Base-by-base conservation (phyloP, 306 rosid genomes). In the Abrus precatorius region DNA sequence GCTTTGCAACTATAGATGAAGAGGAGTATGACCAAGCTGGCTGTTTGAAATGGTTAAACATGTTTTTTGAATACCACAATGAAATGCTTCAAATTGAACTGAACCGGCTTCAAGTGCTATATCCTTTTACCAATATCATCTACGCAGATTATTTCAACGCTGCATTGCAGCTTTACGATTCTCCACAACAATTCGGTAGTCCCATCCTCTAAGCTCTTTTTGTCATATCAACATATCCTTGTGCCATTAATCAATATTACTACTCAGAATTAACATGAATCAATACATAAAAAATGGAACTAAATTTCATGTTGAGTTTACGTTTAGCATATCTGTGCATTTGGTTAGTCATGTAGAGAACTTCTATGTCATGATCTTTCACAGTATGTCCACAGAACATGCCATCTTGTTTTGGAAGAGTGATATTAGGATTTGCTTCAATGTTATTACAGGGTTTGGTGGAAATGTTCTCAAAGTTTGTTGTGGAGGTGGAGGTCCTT, bases 91-190 rank as follows among this genome's bases (percentile, higher is more conserved):
- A 82, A 57, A 47, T 33, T 20, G 86, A 84, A 65, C 82, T 90
- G 12, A 40, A 70, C 33, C 54, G 9, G 61, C 84, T 87, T 74
- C 84, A 63, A 74, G 82, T 10, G 44, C 64, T 61, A 6, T 64
- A 90, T 84, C 93, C 91, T 13, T 78, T 3, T 5, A 57, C 83
- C 29, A 71, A 72, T 20, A 84, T 90, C 83, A 79, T 90, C 30
- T 90, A 87, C 27, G 91, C 87, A 5, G 88, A 90, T 80, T 90
- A 79, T 49, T 84, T 86, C 86, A 80, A 84, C 34, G 79, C 85
- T 2, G 88, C 87, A 1, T 28, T 84, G 65, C 85, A 9, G 48
- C 5, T 87, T 4, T 86, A 69, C 69, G 45, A 7, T 6, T 62
- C 83, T 53, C 90, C 93, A 49, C 9, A 80, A 50, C 82, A 85